Evolutionary conservation across 495 filamentous ascomycete genomes (phyloP), one percentile per base, ranked within the genome.

Genomic region (Penicillium silybi): DNA sequence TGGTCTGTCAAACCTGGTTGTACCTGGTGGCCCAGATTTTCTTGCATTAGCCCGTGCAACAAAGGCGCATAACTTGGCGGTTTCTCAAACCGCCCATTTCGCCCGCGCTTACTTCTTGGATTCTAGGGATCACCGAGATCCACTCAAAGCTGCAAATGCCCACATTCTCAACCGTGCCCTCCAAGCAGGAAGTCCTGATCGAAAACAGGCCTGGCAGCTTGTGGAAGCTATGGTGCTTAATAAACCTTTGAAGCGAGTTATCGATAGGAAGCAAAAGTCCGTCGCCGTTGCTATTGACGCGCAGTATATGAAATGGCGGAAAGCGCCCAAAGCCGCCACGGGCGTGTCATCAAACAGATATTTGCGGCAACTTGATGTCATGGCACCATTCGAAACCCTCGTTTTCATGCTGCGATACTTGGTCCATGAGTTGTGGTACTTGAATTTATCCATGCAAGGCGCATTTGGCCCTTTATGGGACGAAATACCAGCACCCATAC

Each of bases 301-400:
- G n/a, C 5, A 41, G 27, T 64, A 62, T 39, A 32, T 41, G 20
- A 19, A 23, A 1, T 46, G 20, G 40, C 54, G 53, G 53, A 50
- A 29, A 26, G 53, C 42, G 8, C 35, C 26, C 10, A 46, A 37
- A 13, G 39, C 41, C 1, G 20, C 54, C 18, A 44, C 48, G 32
- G 56, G 50, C 25, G 25, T 53, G 13, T 17, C 56, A 25, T 19
- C 58, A 10, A 26, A 59, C 55, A 60, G 56, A 18, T 47, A 57
- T 47, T 68, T 61, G 64, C 63, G 57, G 13, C 66, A 69, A 37
- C 56, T 71, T 9, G 66, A 71, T 58, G 54, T 65, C 26, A 51
- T 62, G 19, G 59, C 63, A 13, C 59, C 62, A 15, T 62, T 71
- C 13, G 27, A 55, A 0, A 19, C 63, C 11, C 27, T 50, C 0